Evolutionary conservation across 78 protist genomes (phyloP).

Genomic region (Guillardia theta): DNA sequence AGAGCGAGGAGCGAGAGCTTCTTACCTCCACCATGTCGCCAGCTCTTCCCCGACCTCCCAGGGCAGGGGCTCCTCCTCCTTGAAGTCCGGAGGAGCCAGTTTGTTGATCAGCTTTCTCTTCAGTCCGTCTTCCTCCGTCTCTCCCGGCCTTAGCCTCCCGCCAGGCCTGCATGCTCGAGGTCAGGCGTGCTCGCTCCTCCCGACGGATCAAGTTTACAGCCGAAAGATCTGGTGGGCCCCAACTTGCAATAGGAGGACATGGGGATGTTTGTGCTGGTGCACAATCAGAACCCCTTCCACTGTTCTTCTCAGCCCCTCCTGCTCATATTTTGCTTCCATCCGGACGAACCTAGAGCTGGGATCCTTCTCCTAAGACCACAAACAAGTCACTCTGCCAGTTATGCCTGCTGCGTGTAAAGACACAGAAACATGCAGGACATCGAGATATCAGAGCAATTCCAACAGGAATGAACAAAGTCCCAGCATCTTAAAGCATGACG

Average conservation of each 20-base stretch:
- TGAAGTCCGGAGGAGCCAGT: conserved; percentile 45
- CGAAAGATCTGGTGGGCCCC: too few relatives aligned
- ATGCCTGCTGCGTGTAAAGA: neutral
- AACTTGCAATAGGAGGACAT: conserved; percentile 68
- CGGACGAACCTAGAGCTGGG: conserved; percentile 52
- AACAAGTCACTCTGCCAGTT: neutral
- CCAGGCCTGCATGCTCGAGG: conserved; percentile 63
- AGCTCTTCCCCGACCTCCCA: conserved; percentile 41
- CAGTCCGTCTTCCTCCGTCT: conserved; percentile 70
- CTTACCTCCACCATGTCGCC: conserved; percentile 61
- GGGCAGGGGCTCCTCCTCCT: conserved; percentile 46
- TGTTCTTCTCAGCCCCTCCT: conserved; percentile 67
- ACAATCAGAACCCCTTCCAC: neutral
- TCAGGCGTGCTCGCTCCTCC: neutral
- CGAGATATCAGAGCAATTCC: neutral
- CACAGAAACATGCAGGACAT: too few relatives aligned
- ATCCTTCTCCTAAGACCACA: neutral
- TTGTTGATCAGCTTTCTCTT: conserved; percentile 66
- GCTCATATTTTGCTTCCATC: conserved; percentile 59
- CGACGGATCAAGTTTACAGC: neutral
- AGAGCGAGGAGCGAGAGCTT: neutral
- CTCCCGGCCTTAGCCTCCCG: conserved; percentile 73
- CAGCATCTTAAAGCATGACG: neutral
- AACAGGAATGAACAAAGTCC: neutral
- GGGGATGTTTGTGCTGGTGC: conserved; percentile 83